These are phyloP conservation scores for Kodamaea jinghongensis DNA, from an alignment of 805 yeast genomes.

Conservation along the genomic window DNA sequence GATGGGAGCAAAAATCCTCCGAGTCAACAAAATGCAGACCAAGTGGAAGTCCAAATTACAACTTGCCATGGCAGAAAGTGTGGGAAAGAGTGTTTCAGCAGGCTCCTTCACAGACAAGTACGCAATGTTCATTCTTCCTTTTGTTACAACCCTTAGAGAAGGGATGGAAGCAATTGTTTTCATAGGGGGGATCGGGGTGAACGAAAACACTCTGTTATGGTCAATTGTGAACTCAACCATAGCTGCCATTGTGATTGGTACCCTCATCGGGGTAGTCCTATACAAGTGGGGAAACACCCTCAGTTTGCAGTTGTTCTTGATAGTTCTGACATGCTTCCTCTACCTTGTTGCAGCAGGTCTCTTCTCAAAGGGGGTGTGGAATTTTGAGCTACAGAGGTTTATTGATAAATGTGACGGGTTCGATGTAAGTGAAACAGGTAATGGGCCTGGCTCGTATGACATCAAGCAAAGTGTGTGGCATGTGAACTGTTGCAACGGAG, in stretches of 20 bases:
- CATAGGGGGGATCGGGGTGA: conserved; percentile 76
- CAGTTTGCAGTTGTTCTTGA: conserved; percentile 71
- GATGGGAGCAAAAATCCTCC: conserved; percentile 45
- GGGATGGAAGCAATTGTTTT: conserved; percentile 91
- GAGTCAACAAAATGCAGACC: conserved; percentile 43
- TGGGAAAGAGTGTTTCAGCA: conserved; percentile 19
- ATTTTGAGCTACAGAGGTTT: conserved; percentile 73
- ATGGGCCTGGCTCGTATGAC: conserved; percentile 92
- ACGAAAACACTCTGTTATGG: conserved; percentile 22
- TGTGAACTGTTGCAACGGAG: conserved; percentile 91
- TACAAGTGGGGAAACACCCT: conserved; percentile 78
- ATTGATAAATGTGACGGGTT: conserved; percentile 74
- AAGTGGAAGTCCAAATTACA: conserved; percentile 44
- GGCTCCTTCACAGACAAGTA: conserved; percentile 47
- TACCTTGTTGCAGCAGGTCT: conserved; percentile 86
- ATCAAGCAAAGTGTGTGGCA: conserved; percentile 83
- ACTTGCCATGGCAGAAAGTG: conserved; percentile 22
- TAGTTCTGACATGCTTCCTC: conserved; percentile 73
- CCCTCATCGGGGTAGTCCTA: conserved; percentile 59
- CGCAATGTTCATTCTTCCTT: conserved; percentile 74
- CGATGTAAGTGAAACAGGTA: conserved; percentile 85
- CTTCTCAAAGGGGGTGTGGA: conserved; percentile 87
- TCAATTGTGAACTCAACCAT: conserved; percentile 61
- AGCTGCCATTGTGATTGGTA: conserved; percentile 58
- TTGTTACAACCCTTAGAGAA: conserved; percentile 83